Base-by-base conservation (phyloP, 306 rosid species). In the Hippophae tibetana region DNA sequence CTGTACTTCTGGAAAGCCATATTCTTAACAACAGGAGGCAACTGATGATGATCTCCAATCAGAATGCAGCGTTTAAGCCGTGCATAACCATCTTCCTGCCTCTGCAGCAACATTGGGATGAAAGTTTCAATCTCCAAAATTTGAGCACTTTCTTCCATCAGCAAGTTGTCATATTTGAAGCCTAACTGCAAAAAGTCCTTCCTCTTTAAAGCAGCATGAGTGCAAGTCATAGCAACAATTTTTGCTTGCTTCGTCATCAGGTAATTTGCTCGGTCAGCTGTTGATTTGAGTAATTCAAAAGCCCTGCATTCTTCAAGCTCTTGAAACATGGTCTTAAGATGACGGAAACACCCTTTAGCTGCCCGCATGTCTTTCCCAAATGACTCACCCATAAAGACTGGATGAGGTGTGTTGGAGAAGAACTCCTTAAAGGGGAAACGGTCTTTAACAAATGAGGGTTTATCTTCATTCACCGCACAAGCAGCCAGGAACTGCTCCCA, bases 121-220 rank as follows among this genome's bases (percentile, higher is more conserved):
- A 92, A 88, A 72, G 99, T 92, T 67, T 92, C 99, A 46, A 92
- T 92, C 79, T 92, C 99, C 76, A 92, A 84, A 67, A 92, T 92
- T 58, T 92, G 99, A 41, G 96, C 99, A 75, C 99, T 92, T 80
- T 92, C 99, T 84, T 92, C 99, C 99, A 92, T 92, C 74, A 92
- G 72, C 82, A 92, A 79, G 81, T 92, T 88, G 81, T 92, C 99
- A 77, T 92, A 92, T 96, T 92, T 92, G 71, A 92, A 92, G 76
- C 99, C 99, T 60, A 88, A 65, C 76, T 82, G 93, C 52, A 92
- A 90, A 74, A 92, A 92, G 56, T 92, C 99, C 69, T 92, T 92
- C 79, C 99, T 85, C 84, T 92, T 92, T 13, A 92, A 74, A 58
- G 99, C 99, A 7, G 96, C 99, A 72, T 92, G 96, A 65, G 99